Conservation (phyloP, 345 rosid genomes). For the Aurinia saxatilis region DNA sequence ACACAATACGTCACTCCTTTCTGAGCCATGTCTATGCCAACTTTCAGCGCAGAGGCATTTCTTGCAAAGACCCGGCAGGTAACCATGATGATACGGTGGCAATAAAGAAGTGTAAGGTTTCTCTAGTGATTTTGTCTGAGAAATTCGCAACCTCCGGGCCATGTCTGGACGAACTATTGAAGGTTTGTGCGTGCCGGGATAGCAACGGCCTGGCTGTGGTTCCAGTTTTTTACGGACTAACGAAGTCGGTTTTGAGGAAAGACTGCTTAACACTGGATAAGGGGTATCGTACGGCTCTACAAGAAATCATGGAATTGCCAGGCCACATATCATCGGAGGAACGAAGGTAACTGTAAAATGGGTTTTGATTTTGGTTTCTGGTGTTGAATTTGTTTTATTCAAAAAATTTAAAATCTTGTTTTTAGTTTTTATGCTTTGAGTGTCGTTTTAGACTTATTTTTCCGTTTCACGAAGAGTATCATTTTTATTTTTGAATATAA, state of each 20-base stretch:
- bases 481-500: too few relatives aligned
- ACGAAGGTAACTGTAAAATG: background rate
- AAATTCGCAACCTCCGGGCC: background rate
- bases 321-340: conserved; percentile 7
- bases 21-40: too few relatives aligned
- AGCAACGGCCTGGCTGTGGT: background rate
- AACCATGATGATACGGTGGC: too few relatives aligned
- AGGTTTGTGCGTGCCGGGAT: background rate
- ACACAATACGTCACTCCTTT: too few relatives aligned
- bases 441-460: too few relatives aligned
- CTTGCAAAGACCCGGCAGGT: background rate
- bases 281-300: background rate
- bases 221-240: conserved; percentile 9
- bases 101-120: background rate
- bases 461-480: too few relatives aligned
- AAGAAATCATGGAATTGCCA: conserved; percentile 3
- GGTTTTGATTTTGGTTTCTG: background rate
- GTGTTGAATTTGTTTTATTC: too few relatives aligned
- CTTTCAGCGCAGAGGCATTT: too few relatives aligned
- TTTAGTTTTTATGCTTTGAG: too few relatives aligned
- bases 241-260: conserved; percentile 1
- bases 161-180: background rate
- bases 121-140: background rate
- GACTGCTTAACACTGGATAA: background rate
- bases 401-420: too few relatives aligned